phyloP scores from a whole-genome alignment of 169 alveolate genomes.

The Toxoplasma gondii region DNA sequence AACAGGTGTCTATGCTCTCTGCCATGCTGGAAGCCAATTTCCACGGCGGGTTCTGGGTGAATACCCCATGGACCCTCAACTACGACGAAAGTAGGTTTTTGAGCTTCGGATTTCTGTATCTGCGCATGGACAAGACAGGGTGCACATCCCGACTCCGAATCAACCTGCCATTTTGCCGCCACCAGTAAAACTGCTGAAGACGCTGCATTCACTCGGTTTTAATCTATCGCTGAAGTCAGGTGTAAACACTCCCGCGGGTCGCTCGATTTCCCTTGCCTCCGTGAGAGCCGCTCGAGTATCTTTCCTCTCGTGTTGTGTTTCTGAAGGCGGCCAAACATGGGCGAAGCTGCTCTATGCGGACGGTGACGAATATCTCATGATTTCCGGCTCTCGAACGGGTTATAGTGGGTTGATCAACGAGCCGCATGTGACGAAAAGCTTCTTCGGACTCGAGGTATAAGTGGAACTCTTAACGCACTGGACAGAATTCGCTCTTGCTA shows the following conservation, averaged over 20 bases:
- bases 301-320: not conserved
- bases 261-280: too few relatives aligned
- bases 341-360: slow-evolving; percentile 15
- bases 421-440: not conserved
- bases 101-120: not conserved
- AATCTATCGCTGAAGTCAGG: too few relatives aligned
- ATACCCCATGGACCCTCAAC: slow-evolving; percentile 1
- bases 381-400: slow-evolving; percentile 27
- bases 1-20: slow-evolving; percentile 1
- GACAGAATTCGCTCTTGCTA: too few relatives aligned
- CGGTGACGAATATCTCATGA: not conserved
- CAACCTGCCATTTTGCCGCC: too few relatives aligned
- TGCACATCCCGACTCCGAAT: not conserved
- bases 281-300: too few relatives aligned
- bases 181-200: too few relatives aligned
- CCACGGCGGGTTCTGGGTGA: slow-evolving; percentile 42
- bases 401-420: not conserved
- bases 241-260: too few relatives aligned
- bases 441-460: not conserved
- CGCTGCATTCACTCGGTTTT: too few relatives aligned
- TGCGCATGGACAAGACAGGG: not conserved
- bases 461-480: not conserved
- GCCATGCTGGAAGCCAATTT: slow-evolving; percentile 35
- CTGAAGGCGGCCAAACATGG: not conserved
- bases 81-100: not conserved